Evolutionary conservation across 1,284 basidiomycete species (phyloP).

Genomic region (Polyporus tsugae): DNA sequence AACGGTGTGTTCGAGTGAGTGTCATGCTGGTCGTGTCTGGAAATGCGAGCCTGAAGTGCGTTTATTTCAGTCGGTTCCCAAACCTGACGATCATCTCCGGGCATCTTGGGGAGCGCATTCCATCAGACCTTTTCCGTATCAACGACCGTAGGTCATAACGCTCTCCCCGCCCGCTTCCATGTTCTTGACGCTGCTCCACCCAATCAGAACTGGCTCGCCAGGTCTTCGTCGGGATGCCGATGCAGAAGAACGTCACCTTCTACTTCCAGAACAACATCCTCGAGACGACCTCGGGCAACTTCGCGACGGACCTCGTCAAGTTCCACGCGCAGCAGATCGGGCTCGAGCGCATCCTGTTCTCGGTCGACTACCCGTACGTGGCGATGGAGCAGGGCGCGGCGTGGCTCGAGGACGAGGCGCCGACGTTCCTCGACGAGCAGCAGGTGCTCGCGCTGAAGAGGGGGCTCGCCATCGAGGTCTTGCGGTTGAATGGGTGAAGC

Average conservation of each 20-base stretch:
- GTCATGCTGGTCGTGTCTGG: not conserved
- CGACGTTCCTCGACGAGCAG: slow-evolving; percentile 14
- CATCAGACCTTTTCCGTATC: slow-evolving; percentile 8
- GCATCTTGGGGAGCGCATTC: slow-evolving; percentile 7
- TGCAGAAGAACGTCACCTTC: slow-evolving; percentile 48
- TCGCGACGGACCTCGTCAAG: slow-evolving; percentile 36
- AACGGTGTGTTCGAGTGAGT: slow-evolving; percentile 10
- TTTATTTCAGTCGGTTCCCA: not conserved
- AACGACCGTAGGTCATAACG: not conserved
- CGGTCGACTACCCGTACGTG: slow-evolving; percentile 9
- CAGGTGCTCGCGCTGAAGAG: slow-evolving; percentile 19
- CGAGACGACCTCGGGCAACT: slow-evolving; percentile 55
- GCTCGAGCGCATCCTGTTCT: slow-evolving; percentile 12
- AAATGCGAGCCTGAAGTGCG: not conserved
- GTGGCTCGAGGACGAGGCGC: slow-evolving; percentile 3
- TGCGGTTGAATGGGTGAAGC: slow-evolving; percentile 19
- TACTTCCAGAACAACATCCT: slow-evolving; percentile 53
- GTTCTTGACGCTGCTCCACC: not conserved
- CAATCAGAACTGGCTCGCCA: slow-evolving; percentile 17
- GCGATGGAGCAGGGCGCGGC: slow-evolving; percentile 8
- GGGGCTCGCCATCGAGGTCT: slow-evolving; percentile 22
- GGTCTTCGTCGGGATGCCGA: slow-evolving; percentile 45
- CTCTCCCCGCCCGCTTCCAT: too few species aligned
- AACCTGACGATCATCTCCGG: slow-evolving; percentile 6
- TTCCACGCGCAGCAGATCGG: slow-evolving; percentile 9